phyloP scores from a whole-genome alignment of 108 stramenopile species.

The Mediolabrus comicus region DNA sequence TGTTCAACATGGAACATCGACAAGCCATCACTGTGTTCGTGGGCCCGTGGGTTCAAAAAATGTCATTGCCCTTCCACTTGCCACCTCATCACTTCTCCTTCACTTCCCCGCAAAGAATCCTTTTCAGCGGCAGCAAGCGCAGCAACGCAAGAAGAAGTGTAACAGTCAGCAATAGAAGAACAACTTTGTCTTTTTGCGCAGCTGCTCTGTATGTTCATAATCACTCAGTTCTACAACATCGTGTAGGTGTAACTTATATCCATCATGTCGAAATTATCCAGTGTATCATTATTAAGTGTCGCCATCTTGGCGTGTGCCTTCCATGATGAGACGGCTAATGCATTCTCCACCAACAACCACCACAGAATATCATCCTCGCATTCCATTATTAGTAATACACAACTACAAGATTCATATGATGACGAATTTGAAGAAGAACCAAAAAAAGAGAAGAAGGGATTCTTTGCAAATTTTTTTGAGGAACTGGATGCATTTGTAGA shows the following conservation, averaged over 20 bases:
- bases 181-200: too few species aligned
- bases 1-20: too few species aligned
- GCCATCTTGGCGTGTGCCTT: neutral
- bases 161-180: neutral
- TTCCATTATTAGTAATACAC: too few species aligned
- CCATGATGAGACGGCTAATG: neutral
- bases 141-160: too few species aligned
- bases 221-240: neutral
- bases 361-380: neutral
- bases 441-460: constrained; percentile 39
- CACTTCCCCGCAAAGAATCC: neutral
- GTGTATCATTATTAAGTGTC: neutral
- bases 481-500: constrained; percentile 89
- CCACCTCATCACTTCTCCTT: neutral
- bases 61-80: neutral
- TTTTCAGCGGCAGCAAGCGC: too few species aligned
- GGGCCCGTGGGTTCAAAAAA: too few species aligned
- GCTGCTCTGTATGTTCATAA: too few species aligned
- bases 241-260: too few species aligned
- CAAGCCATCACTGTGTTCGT: too few species aligned
- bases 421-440: constrained; percentile 16
- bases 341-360: neutral
- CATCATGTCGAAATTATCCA: neutral
- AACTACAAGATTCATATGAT: constrained; percentile 21
- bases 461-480: constrained; percentile 70